These are phyloP conservation scores for Trichoderma harzianum DNA, from an alignment of 2,329 filamentous ascomycete genomes.

Conservation along the genomic window DNA sequence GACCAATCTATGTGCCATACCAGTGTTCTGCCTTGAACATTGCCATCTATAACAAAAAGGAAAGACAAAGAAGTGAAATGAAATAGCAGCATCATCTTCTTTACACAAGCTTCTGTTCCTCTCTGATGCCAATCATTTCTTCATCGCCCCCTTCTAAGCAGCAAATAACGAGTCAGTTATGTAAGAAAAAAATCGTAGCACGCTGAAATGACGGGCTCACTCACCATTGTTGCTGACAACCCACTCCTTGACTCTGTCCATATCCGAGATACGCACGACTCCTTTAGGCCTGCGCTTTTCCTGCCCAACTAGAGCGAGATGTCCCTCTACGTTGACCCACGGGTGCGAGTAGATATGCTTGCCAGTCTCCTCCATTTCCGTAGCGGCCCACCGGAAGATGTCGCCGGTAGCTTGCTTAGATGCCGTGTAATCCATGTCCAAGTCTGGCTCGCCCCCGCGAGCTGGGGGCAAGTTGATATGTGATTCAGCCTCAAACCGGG, in stretches of 20 bases:
- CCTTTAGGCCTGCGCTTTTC: neutral
- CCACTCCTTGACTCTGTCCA: conserved; percentile 3
- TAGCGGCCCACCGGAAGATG: conserved; percentile 4
- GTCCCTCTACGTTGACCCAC: neutral
- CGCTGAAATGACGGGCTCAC: neutral
- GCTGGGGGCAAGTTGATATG: neutral
- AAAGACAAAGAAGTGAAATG: neutral
- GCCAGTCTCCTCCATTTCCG: neutral
- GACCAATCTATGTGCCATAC: neutral
- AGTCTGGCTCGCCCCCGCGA: neutral
- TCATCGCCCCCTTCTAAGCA: neutral
- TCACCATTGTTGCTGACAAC: neutral
- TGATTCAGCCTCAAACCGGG: neutral
- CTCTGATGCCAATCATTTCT: neutral
- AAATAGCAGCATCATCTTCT: neutral
- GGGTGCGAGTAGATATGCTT: conserved; percentile 6
- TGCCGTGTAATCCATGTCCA: neutral
- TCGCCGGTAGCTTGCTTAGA: conserved; percentile 3
- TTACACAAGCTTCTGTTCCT: neutral
- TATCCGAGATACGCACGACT: neutral
- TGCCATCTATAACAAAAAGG: neutral
- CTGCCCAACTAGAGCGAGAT: neutral
- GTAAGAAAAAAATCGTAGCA: neutral
- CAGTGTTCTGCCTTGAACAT: neutral
- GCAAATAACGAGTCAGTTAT: neutral